Evolutionary conservation across 164 flowering plant species (phyloP).

Genomic region (Brasenia schreberi): DNA sequence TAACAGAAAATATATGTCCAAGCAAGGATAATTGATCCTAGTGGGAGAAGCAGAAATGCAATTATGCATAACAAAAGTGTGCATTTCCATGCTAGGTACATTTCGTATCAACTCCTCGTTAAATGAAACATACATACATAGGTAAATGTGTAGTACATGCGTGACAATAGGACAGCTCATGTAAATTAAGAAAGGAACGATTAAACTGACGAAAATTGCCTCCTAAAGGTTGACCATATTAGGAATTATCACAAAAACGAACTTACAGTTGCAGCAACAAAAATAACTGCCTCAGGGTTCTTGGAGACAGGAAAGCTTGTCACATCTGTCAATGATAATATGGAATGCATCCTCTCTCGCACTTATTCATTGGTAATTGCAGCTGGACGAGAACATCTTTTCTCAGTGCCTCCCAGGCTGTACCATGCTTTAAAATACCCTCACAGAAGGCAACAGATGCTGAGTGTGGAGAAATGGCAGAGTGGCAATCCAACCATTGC

Average conservation of each 20-base stretch:
- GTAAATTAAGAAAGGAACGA: no score
- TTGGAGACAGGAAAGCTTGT: constrained; percentile 94
- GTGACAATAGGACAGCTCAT: no score
- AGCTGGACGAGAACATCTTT: constrained; percentile 47
- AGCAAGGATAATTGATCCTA: no score
- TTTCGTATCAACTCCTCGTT: no score
- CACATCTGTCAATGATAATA: constrained; percentile 92
- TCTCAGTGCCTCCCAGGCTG: constrained; percentile 96
- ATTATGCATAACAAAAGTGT: no score
- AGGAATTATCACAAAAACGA: neutral
- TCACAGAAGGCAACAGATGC: constrained; percentile 98
- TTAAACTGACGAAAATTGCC: no score
- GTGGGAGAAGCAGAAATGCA: no score
- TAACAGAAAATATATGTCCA: no score
- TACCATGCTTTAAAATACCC: constrained; percentile 78
- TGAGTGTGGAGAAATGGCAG: constrained; percentile 97
- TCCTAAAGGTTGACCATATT: no score
- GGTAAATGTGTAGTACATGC: no score
- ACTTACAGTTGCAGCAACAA: constrained; percentile 96
- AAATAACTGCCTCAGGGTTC: constrained; percentile 71
- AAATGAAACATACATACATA: no score
- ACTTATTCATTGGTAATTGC: constrained; percentile 83
- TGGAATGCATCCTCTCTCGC: constrained; percentile 68
- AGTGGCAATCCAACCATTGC: constrained; percentile 99
- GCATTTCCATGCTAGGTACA: no score